These are phyloP conservation scores for Hysterangium stoloniferum DNA, from an alignment of 768 basidiomycete genomes.

Conservation along the genomic window DNA sequence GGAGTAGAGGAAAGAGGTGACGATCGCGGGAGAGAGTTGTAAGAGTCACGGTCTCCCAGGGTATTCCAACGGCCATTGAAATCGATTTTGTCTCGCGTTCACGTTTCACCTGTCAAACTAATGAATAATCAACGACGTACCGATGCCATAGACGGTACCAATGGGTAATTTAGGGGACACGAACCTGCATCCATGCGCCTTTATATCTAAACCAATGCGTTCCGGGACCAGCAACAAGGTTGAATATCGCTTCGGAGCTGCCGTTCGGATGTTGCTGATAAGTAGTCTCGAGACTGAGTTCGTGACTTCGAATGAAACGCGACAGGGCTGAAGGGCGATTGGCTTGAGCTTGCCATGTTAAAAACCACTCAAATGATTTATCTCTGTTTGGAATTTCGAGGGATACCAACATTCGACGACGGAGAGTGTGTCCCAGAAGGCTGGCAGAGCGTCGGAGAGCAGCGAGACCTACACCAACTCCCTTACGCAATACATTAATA, in stretches of 20 bases:
- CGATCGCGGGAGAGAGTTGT: conserved; percentile 90
- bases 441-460: conserved; percentile 63
- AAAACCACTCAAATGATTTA: conserved; percentile 92
- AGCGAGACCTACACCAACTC: conserved; percentile 81
- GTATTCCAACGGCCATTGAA: conserved; percentile 83
- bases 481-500: conserved; percentile 37
- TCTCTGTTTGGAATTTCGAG: conserved; percentile 97
- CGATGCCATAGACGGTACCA: background rate
- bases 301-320: conserved; percentile 71
- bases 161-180: conserved; percentile 13
- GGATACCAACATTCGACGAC: conserved; percentile 85
- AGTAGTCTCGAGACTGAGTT: conserved; percentile 89
- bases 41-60: conserved; percentile 96
- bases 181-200: conserved; percentile 93
- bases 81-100: conserved; percentile 91
- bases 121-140: background rate
- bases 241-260: conserved; percentile 82
- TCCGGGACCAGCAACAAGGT: conserved; percentile 92
- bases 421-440: conserved; percentile 66
- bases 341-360: conserved; percentile 87
- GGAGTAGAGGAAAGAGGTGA: conserved; percentile 65
- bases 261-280: conserved; percentile 88
- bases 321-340: conserved; percentile 27
- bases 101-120: conserved; percentile 67
- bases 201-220: conserved; percentile 87